Base-by-base conservation (phyloP, 371 early-diverging fungal genomes). In the Apophysomyces elegans region DNA sequence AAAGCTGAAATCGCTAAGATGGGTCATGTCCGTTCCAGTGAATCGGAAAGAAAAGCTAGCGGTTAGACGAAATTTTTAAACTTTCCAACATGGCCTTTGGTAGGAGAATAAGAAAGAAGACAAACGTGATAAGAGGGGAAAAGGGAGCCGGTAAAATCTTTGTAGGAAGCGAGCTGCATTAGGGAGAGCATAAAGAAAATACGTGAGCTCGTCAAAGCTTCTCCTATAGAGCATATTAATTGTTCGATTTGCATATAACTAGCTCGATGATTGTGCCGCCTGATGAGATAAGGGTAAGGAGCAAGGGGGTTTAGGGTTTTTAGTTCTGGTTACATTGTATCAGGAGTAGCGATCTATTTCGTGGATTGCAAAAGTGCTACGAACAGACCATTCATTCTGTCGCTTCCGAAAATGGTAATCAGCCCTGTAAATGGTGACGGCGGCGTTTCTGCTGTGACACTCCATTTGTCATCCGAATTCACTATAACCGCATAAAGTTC, bases 1-100 rank as follows among this genome's bases (percentile, higher is more conserved):
- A 67, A 81, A 82, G 64, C 79, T 79, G 44, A 69, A 82, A 47
- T 82, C 82, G 50, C 78, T 77, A 39, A 81, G 70, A 70, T 81
- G 81, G 18, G 81, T 81, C 81, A 81, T 80, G 45, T 37, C 46
- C 14, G 18, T 45, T n/a, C 54, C 21, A 18, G 54, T 50, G 21
- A 50, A 26, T 26, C 0, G 8, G 21, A 21, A 50, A 50, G 54
- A 50, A 3, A 21, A 50, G 54, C 21, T n/a, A 21, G 21, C 21
- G 2, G 21, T 50, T 21, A 26, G 32, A 26, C 32, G 54, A 50
- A 50, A 21, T 8, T 50, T 50, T 50, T 50, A 50, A 50, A 9
- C 54, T 50, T 50, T 50, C 8, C 35, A 21, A 21, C 21, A 50
- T 50, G 21, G 9, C 9, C 9, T 21, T 44, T 16, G 61, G 44